A percentile compares a stretch with the other conserved stretches of the same genome.
These are phyloP conservation scores for Fusarium sp. DNA, from an alignment of 2,329 filamentous ascomycete genomes.

Conservation along the genomic window DNA sequence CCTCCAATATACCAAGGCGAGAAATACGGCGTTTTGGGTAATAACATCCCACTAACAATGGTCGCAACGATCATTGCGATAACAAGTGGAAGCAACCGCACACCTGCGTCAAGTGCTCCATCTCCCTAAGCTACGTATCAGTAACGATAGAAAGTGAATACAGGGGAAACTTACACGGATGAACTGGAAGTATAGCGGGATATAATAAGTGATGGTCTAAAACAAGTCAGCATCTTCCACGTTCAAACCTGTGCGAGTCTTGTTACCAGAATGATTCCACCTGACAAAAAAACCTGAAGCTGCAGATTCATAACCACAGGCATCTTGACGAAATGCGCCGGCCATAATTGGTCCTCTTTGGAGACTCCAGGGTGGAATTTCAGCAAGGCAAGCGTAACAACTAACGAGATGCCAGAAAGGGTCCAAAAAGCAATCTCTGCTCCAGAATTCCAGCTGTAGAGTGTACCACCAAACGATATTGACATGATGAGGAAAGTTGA, in stretches of 20 bases:
- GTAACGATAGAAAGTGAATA: fast-evolving
- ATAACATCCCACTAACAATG: background rate
- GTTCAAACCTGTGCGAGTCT: too few species aligned
- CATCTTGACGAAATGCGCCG: background rate
- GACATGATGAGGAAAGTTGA: slow-evolving; percentile 7
- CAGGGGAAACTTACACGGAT: background rate
- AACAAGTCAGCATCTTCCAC: background rate
- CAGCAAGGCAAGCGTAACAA: background rate
- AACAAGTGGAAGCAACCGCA: background rate
- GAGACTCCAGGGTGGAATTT: background rate
- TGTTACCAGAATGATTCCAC: background rate
- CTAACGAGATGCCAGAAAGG: background rate
- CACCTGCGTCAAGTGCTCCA: background rate
- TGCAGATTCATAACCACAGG: slow-evolving; percentile 1
- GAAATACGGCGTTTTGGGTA: background rate
- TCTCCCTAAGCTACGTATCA: background rate
- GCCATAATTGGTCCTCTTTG: background rate
- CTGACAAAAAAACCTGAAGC: slow-evolving; percentile 1
- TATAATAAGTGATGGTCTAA: slow-evolving; percentile 7
- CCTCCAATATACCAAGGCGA: slow-evolving; percentile 4
- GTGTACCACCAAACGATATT: background rate
- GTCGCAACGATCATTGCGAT: background rate
- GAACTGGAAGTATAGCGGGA: slow-evolving; percentile 11
- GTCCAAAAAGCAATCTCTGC: background rate
- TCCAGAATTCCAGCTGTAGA: background rate